Conservation (phyloP, 495 filamentous ascomycete species). For the Mytilinidion resinicola region DNA sequence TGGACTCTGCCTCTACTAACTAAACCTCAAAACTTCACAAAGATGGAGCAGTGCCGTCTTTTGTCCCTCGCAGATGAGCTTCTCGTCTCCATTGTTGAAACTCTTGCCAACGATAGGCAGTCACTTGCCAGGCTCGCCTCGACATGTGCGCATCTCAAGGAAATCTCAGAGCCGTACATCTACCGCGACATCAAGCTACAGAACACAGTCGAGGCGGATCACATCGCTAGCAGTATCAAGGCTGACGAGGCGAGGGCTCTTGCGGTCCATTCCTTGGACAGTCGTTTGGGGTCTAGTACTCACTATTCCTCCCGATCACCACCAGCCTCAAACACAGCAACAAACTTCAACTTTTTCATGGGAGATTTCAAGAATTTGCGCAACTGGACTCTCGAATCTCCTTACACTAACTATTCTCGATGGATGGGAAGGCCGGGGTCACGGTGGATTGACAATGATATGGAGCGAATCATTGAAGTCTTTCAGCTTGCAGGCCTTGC, state of each 20-base stretch:
- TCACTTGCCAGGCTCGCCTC: not conserved
- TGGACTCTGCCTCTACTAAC: no score
- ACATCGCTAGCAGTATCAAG: not conserved
- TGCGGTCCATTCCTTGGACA: not conserved
- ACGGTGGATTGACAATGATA: not conserved
- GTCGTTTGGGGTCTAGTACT: no score
- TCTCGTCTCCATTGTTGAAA: not conserved
- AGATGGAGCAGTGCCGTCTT: not conserved
- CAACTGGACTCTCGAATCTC: not conserved
- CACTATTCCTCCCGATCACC: no score
- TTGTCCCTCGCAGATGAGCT: slow-evolving; percentile 1
- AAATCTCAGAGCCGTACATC: not conserved
- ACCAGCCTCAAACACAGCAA: no score
- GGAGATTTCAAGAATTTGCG: not conserved
- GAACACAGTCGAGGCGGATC: not conserved
- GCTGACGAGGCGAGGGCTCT: not conserved
- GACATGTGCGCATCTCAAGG: not conserved
- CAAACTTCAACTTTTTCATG: not conserved
- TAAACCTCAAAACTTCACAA: no score
- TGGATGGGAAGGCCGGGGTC: not conserved
- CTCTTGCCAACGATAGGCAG: not conserved
- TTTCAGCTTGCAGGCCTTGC: not conserved
- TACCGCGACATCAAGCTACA: not conserved
- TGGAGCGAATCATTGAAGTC: not conserved
- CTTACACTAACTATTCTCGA: not conserved